Evolutionary conservation across 2,329 filamentous ascomycete species (phyloP), one percentile per base, ranked within the genome.

Genomic region (Xylaria hypoxylon): DNA sequence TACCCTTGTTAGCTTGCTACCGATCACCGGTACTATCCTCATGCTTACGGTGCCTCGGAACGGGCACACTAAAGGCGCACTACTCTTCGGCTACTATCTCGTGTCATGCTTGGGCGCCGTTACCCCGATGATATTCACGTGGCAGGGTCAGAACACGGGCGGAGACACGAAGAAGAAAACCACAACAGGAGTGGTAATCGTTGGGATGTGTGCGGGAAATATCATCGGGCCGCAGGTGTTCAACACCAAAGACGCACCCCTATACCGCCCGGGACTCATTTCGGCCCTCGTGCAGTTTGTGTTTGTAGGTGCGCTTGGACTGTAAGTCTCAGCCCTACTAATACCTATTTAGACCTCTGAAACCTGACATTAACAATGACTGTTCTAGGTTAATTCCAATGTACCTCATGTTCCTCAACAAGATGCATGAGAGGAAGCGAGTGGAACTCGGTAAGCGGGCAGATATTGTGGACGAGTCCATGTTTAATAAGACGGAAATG

Each of bases 91-190:
- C 0, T 86, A 85, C 68, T 86, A 86, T 66, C 74, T 86, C 15
- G 83, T 85, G 7, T 72, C 72, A 26, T 73, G 67, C 38, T 51
- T 76, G 10, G 74, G 70, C 3, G 88, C 74, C 8, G 80, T 82
- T 35, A 84, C 86, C 1, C 87, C 86, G 0, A 76, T 88, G 59
- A 83, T 88, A 24, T 87, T 86, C 72, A 83, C 84, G 0, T 87
- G 85, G 85, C 83, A 82, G 0, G 83, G 83, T 0, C 85, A 86
- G 57, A 89, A 89, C 68, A 87, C 89, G 0, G 89, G 82, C 1
- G 89, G 89, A 0, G 88, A 91, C 65, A 91, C 89, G 0, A 91
- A 91, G 75, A 85, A 87, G 67, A 90, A 90, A 73, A 83, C 87
- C 2, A 89, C 85, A 0, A 90, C 87, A 0, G 87, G 81, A 1